Percentiles rank a stretch among this genome's conserved stretches.
phyloP scores from a whole-genome alignment of 1,284 basidiomycete genomes.

The Moesziomyces parantarcticus region DNA sequence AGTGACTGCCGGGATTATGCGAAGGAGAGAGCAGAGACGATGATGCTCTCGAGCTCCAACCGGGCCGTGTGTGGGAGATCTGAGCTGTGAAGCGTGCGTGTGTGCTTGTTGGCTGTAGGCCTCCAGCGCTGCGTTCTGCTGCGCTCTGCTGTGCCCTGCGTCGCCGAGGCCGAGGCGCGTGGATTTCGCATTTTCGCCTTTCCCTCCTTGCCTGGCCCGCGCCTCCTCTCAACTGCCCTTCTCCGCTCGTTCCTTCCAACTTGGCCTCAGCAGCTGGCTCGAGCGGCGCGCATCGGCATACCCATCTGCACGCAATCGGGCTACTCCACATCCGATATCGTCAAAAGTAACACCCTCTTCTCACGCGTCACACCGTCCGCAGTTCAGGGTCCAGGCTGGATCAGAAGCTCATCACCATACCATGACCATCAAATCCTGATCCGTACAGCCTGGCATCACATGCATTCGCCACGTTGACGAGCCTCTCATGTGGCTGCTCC shows the following conservation, averaged over 20 bases:
- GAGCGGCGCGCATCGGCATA: constrained; percentile 4
- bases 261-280: not conserved
- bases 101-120: no score
- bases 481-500: constrained; percentile 51
- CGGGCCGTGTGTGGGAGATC: not conserved
- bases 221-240: not conserved
- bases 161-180: not conserved
- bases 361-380: not conserved
- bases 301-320: constrained; percentile 3
- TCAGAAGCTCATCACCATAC: not conserved
- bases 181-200: not conserved
- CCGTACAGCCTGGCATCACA: not conserved
- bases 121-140: not conserved
- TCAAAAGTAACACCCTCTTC: constrained; percentile 8
- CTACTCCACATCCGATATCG: constrained; percentile 5
- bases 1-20: not conserved
- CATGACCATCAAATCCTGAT: no score
- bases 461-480: not conserved
- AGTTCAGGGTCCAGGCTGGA: constrained; percentile 4
- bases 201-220: not conserved
- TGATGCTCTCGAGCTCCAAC: not conserved
- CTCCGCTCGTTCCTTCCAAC: not conserved
- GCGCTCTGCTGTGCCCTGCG: not conserved
- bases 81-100: not conserved
- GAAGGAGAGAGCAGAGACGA: not conserved